Base-by-base conservation (phyloP, 75 land plant species). In the Cupressus sempervirens region DNA sequence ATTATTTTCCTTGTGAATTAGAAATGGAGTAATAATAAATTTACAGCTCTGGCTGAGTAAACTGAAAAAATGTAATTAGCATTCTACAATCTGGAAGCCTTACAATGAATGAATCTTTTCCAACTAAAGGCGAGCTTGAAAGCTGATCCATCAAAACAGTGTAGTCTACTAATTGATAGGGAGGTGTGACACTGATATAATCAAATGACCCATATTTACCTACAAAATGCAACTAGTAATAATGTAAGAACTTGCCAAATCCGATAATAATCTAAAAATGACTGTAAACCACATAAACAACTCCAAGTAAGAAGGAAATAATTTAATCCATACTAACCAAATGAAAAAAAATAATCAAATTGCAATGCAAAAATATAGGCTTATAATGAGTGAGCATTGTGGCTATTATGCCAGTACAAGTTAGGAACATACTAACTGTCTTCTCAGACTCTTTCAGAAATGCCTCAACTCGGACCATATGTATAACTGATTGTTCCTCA, bases 121-220 rank as follows among this genome's bases (percentile, higher is more conserved):
- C 96, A 86, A 97, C 86, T 50, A 96, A 58, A 18, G 90, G 82
- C 12, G 99, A 96, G 7, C 40, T 86, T 81, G 93, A 91, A 20
- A 97, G 88, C 84, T 94, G 96, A 11, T 80, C 87, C 99, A 97
- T 96, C 34, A 96, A 85, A 38, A 86, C 85, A 15, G 83, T 82
- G 87, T 96, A 97, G 85, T 91, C 87, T 20, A 97, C 99, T 87
- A 86, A 91, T 77, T 90, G 93, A 84, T 97, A 97, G 35, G 99
- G 99, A 65, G 99, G 99, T 74, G 99, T 97, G 11, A 97, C 99
- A 88, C 99, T 97, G 23, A 97, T 89, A 83, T 91, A 97, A 89
- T 96, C 98, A 89, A 96, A 97, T 65, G 92, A 14, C 70, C 89
- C 90, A 87, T 62, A 84, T 81, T 84, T 84, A 91, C 82, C 90